Evolutionary conservation across 2,329 filamentous ascomycete species (phyloP).

Genomic region (Sporothrix protearum): DNA sequence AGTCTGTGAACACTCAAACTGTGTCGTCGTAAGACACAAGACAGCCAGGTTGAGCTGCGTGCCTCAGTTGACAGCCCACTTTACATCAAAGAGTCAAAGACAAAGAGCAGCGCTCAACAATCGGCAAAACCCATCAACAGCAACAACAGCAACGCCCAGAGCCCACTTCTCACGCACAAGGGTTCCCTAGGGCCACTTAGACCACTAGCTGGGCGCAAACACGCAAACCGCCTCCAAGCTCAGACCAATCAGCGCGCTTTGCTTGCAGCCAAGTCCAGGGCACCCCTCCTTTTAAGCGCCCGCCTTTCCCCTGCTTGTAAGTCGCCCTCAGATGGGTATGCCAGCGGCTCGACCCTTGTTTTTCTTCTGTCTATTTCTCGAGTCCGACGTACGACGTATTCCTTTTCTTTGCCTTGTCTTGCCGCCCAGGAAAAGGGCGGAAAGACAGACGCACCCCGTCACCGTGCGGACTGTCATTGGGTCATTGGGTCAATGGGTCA

Average conservation of each 20-base stretch:
- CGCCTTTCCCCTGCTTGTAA: constrained; percentile 22
- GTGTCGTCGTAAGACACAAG: not conserved
- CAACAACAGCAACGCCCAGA: no score
- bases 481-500: not conserved
- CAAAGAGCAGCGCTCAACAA: no score
- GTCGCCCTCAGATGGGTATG: not conserved
- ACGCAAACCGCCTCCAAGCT: not conserved
- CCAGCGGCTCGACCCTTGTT: not conserved
- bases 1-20: no score
- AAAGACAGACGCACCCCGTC: not conserved
- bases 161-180: not conserved
- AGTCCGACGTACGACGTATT: no score
- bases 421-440: not conserved
- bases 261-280: constrained; percentile 8
- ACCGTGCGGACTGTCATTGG: constrained; percentile 16
- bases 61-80: not conserved
- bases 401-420: not conserved
- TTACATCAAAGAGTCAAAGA: no score
- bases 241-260: constrained; percentile 21
- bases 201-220: constrained; percentile 7
- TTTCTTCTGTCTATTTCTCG: not conserved
- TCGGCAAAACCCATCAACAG: no score
- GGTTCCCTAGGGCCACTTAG: not conserved
- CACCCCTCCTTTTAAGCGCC: constrained; percentile 25
- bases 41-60: not conserved